Evolutionary conservation across 371 early-diverging fungal genomes (phyloP), one percentile per base, ranked within the genome.

Genomic region (Mucor mucedo): DNA sequence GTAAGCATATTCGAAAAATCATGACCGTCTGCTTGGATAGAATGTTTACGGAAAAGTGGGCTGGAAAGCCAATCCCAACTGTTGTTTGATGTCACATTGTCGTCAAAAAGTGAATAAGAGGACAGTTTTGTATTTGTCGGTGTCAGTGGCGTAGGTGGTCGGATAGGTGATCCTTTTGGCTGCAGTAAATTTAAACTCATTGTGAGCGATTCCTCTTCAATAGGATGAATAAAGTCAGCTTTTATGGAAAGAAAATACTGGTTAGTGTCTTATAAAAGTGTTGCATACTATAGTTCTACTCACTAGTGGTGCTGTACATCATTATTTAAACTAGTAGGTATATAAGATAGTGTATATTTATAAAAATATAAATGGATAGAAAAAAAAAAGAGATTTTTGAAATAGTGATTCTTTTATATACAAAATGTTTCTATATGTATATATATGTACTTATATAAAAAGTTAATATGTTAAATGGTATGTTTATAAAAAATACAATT

Each of bases 41-140:
- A 73, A 27, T 69, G 70, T 50, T 73, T 70, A 45, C 71, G 73
- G 33, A 62, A 30, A 9, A 60, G 49, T 57, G 35, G 48, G 5
- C 58, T 32, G 28, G 39, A 27, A 39, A 56, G 39, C 54, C 65
- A 69, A 21, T 64, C 41, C 55, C 48, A 54, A 10, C 52, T 38
- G 6, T 49, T 27, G 7, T 5, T 21, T 10, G 60, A n/a, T 8
- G 32, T 5, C 7, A 11, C 9, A 13, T 29, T 50, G 13, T 50
- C 50, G 14, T 70, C 68, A 35, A 70, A 70, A 11, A 66, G 33
- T 8, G 73, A 60, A 40, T 73, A 70, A 4, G 48, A 49, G 13
- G 40, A 48, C 5, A 21, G 21, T 21, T 21, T 21, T 21, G 30
- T 50, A 40, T 28, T 54, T 41, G 52, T 27, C 7, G 27, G 62